Evolutionary conservation across 1,284 basidiomycete species (phyloP), one percentile per base, ranked within the genome.

Genomic region (Coniferiporia weirii): DNA sequence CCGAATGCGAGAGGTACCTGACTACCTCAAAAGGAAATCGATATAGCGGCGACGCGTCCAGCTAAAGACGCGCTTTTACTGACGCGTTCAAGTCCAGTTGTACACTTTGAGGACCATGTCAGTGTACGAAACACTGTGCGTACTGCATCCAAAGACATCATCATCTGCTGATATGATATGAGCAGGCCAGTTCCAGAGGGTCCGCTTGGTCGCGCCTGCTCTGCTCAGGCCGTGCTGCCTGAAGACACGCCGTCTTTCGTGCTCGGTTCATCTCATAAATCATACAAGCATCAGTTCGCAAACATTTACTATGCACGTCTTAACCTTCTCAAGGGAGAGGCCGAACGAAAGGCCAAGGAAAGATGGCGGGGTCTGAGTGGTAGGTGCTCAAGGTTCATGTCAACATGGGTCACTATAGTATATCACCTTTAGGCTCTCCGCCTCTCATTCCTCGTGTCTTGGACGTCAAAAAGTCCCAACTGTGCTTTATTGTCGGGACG

Each of bases 401-500:
- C 22, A 32, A 40, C 9, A 47, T 19, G 43, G 19, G 44, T 13
- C 12, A 48, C 44, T 15, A 34, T 10, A n/a, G 9, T 45, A 22
- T 45, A 40, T n/a, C 20, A 32, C 50, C 15, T 35, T 35, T 63
- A 91, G 91, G 85, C 7, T 79, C 82, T 36, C 92, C 95, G 0
- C 74, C 82, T 7, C 80, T 91, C 43, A 82, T 97, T 20, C 83
- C 88, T 15, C 82, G 95, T 38, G 91, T 98, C 5, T 83, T 99
- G 3, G 95, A 99, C 59, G 86, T 99, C 3, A 77, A 86, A 53
- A 91, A 92, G 66, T 88, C 88, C 0, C 79, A 91, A 65, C 75
- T 96, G 54, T 97, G 93, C 72, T 98, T 90, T 72, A 83, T 99
- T 62, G 79, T 97, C 60, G 96, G 96, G 1, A 99, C 96, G 0